Base-by-base conservation (phyloP, 257 asterid genomes). In the Galeopsis tetrahit region DNA sequence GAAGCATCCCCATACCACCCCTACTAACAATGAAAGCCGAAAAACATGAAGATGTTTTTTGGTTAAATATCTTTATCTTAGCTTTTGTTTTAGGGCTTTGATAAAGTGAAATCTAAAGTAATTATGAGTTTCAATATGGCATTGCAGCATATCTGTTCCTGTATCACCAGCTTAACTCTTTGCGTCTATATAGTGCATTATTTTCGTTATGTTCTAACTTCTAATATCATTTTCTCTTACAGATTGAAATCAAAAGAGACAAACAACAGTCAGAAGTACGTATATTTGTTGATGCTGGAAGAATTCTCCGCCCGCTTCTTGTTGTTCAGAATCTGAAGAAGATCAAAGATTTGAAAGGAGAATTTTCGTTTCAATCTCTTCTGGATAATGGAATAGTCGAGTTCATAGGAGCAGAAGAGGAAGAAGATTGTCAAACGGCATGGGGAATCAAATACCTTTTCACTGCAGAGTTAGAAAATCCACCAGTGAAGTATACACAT, bases 341-440 rank as follows among this genome's bases (percentile, higher is more conserved):
- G 56, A 80, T 90, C 32, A 83, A 79, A 79, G 77, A 70, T 39
- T 44, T 87, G 75, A 88, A 89, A 80, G 94, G 94, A 60, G 85
- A 82, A 10, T 87, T 56, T 52, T 64, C 81, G 9, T 92, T 90
- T 77, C 89, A 90, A 70, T 63, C 86, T 56, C 93, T 92, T 75
- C 70, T 95, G 35, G 88, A 87, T 48, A 72, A 42, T 66, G 97
- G 99, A 66, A 80, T 95, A 34, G 44, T 95, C 3, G 99, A 95
- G 82, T 78, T 95, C 42, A 85, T 95, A 4, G 98, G 99, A 28
- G 77, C 99, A 2, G 99, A 95, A 85, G 98, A 95, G 84, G 99
- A 92, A 77, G 99, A 95, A 74, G 99, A 95, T 71, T 86, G 90
- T 59, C 82, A 68, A 65, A 86, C 89, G 43, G 99, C 99, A 35